phyloP scores from a whole-genome alignment of 2,329 filamentous ascomycete genomes.

The Uncinocarpus reesii region DNA sequence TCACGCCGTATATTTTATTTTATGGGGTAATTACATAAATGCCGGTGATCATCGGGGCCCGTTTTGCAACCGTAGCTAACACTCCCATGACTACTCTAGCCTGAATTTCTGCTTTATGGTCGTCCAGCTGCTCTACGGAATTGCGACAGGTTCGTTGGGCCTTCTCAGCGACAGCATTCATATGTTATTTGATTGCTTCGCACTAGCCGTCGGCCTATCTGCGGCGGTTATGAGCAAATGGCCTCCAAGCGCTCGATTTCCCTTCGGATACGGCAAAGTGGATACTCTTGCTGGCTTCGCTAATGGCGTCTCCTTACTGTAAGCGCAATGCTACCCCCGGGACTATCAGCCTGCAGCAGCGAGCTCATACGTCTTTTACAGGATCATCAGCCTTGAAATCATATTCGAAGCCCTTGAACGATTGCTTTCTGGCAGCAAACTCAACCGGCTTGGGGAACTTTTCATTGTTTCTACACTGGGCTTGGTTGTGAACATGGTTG shows the following conservation, averaged over 20 bases:
- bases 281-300: conserved; percentile 93
- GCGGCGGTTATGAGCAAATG: conserved; percentile 94
- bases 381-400: conserved; percentile 89
- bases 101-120: conserved; percentile 93
- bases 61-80: no score
- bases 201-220: conserved; percentile 77
- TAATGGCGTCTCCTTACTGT: conserved; percentile 91
- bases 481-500: conserved; percentile 80
- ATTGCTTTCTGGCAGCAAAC: conserved; percentile 70
- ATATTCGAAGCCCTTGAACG: conserved; percentile 88
- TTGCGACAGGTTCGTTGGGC: conserved; percentile 82
- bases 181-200: conserved; percentile 98
- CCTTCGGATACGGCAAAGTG: conserved; percentile 93
- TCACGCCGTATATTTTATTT: conserved; percentile 96
- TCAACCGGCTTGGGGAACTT: conserved; percentile 74
- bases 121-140: conserved; percentile 88
- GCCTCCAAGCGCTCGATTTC: conserved; percentile 79
- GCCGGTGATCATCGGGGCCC: no score
- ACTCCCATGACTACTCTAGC: conserved; percentile 37
- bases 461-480: conserved; percentile 81
- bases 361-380: conserved; percentile 26
- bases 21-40: conserved; percentile 73
- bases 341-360: not conserved
- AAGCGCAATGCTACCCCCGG: conserved; percentile 25
- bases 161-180: conserved; percentile 97